Conservation (phyloP, 2,329 filamentous ascomycete species). For the Tolypocladium ovalisporum region DNA sequence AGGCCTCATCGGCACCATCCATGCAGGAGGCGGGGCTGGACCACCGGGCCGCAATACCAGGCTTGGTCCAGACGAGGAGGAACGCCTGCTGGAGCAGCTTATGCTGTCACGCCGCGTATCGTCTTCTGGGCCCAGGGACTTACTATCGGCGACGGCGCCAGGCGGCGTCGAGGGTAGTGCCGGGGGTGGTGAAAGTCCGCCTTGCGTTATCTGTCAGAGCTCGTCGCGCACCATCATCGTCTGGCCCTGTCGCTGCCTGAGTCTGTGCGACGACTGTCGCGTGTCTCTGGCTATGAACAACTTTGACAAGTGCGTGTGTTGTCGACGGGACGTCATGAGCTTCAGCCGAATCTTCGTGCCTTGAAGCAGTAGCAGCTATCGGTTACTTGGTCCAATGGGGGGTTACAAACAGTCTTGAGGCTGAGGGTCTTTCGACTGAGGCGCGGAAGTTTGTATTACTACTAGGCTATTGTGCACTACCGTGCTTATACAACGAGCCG, state of each 20-base stretch:
- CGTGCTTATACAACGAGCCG: neutral
- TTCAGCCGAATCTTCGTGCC: constrained; percentile 91
- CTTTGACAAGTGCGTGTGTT: constrained; percentile 93
- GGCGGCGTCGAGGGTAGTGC: constrained; percentile 48
- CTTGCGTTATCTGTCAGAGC: constrained; percentile 88
- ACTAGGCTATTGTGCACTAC: neutral
- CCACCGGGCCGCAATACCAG: constrained; percentile 19
- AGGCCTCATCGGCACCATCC: constrained; percentile 7
- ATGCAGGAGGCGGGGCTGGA: constrained; percentile 7
- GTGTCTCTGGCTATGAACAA: constrained; percentile 94
- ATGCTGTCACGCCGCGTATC: constrained; percentile 39
- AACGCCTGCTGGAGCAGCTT: constrained; percentile 48
- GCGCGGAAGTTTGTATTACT: neutral
- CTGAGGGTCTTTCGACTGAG: neutral
- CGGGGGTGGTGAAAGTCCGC: constrained; percentile 60
- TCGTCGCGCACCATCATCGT: constrained; percentile 80
- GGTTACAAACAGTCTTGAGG: too few relatives aligned
- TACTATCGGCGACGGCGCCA: constrained; percentile 45
- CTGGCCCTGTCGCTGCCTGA: constrained; percentile 93
- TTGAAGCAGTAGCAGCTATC: constrained; percentile 2
- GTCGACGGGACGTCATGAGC: constrained; percentile 74
- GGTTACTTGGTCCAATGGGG: neutral
- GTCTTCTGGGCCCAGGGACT: constrained; percentile 4
- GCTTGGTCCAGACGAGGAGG: constrained; percentile 47
- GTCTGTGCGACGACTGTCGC: constrained; percentile 88